Evolutionary conservation across 1,139 yeast genomes (phyloP).

Genomic region (Pneumocystis sp.): DNA sequence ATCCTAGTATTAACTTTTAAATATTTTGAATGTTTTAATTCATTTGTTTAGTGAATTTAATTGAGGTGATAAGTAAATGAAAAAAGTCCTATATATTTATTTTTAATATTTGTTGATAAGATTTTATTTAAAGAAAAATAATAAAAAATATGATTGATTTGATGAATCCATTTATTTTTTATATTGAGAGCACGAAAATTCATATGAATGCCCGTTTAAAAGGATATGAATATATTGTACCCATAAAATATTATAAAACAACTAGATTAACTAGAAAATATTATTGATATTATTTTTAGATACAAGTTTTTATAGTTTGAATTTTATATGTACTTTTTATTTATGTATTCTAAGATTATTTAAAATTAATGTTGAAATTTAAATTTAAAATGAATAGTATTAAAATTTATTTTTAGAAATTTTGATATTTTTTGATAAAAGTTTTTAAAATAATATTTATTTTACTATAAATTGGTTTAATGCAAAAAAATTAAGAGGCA

Average conservation of each 20-base stretch:
- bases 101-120: background rate
- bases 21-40: background rate
- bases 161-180: background rate
- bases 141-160: background rate
- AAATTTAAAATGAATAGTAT: conserved; percentile 61
- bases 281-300: conserved; percentile 79
- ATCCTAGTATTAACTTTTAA: background rate
- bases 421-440: too few relatives aligned
- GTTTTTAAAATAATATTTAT: too few relatives aligned
- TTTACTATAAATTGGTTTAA: too few relatives aligned
- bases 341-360: conserved; percentile 9
- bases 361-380: conserved; percentile 75
- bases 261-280: conserved; percentile 36
- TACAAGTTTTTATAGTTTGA: conserved; percentile 33
- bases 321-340: background rate
- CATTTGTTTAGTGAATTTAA: background rate
- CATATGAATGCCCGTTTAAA: conserved; percentile 27
- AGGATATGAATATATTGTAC: conserved; percentile 90
- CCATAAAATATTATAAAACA: conserved; percentile 49
- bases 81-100: background rate
- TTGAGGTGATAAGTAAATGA: background rate
- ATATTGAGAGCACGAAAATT: too few relatives aligned
- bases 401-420: too few relatives aligned
- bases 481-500: too few relatives aligned
- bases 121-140: background rate